phyloP scores from a whole-genome alignment of 257 asterid genomes.

The Anisodus acutangulus region DNA sequence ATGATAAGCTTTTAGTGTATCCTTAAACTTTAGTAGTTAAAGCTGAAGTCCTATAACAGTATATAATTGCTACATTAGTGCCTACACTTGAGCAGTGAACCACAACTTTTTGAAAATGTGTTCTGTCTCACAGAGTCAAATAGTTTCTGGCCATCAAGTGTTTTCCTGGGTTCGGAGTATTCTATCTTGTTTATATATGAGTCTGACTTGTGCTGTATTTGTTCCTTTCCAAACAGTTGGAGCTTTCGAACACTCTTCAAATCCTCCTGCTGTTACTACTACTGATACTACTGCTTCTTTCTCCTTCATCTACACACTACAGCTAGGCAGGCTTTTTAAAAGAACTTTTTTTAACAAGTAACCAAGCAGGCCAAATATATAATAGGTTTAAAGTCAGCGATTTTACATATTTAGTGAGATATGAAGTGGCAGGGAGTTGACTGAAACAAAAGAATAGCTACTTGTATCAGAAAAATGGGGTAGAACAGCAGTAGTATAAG shows the following conservation, averaged over 20 bases:
- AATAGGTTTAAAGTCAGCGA: not conserved
- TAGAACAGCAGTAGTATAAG: not conserved
- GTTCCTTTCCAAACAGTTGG: not conserved
- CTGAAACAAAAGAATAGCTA: not conserved
- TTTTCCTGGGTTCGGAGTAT: not conserved
- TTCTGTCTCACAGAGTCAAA: not conserved
- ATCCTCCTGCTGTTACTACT: not conserved
- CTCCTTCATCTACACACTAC: not conserved
- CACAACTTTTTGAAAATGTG: not conserved
- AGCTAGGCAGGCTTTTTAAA: not conserved
- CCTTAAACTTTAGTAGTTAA: not conserved
- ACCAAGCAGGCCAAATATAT: not conserved
- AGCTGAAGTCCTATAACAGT: not conserved
- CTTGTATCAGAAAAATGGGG: slow-evolving; percentile 16
- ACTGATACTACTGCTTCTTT: not conserved
- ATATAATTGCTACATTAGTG: not conserved
- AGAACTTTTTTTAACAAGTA: not conserved
- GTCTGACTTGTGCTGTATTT: slow-evolving; percentile 8
- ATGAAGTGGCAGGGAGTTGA: slow-evolving; percentile 8
- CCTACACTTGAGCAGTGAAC: not conserved
- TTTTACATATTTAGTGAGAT: not conserved
- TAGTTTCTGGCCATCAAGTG: not conserved
- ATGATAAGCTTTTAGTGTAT: not conserved
- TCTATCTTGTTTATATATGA: not conserved
- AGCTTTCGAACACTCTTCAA: not conserved